phyloP scores from a whole-genome alignment of 2,329 filamentous ascomycete genomes.

The Scorias spongiosa region DNA sequence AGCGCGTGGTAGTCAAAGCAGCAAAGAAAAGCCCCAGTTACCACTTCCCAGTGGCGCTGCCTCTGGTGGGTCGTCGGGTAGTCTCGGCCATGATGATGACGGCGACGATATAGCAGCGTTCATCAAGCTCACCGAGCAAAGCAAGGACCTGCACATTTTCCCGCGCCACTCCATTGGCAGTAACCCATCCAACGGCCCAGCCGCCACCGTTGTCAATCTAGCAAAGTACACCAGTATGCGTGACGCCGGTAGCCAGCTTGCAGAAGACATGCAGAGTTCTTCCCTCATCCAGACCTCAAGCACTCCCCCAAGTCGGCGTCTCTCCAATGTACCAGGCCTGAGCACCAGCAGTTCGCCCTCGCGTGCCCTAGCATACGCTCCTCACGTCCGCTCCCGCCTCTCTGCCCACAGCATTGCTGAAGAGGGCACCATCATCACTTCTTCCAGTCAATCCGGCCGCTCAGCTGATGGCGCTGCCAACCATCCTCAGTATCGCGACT shows the following conservation, averaged over 20 bases:
- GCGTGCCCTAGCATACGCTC: slow-evolving; percentile 81
- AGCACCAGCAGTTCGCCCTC: slow-evolving; percentile 70
- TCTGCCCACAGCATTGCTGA: slow-evolving; percentile 79
- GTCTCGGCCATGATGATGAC: slow-evolving; percentile 58
- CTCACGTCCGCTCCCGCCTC: slow-evolving; percentile 82
- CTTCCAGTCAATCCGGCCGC: not conserved
- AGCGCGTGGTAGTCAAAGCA: slow-evolving; percentile 62
- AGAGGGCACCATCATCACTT: slow-evolving; percentile 6
- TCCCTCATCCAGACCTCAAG: slow-evolving; percentile 71
- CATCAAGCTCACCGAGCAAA: slow-evolving; percentile 71
- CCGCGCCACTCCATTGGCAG: slow-evolving; percentile 52
- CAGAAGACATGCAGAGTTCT: slow-evolving; percentile 86
- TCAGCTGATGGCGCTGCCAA: not conserved
- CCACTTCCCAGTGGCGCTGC: slow-evolving; percentile 1
- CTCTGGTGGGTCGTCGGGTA: slow-evolving; percentile 46
- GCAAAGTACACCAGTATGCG: slow-evolving; percentile 74
- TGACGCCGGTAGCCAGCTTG: slow-evolving; percentile 75
- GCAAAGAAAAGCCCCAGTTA: slow-evolving; percentile 19
- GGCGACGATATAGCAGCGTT: slow-evolving; percentile 92
- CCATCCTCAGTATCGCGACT: too few relatives aligned
- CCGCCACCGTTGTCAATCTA: slow-evolving; percentile 12
- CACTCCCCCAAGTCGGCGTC: slow-evolving; percentile 59
- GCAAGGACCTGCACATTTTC: slow-evolving; percentile 73
- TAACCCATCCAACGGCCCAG: not conserved
- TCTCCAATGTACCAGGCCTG: slow-evolving; percentile 48